Percentiles rank a stretch among this genome's conserved stretches.
phyloP scores from a whole-genome alignment of 164 flowering plant genomes.

The Annona squamosa region DNA sequence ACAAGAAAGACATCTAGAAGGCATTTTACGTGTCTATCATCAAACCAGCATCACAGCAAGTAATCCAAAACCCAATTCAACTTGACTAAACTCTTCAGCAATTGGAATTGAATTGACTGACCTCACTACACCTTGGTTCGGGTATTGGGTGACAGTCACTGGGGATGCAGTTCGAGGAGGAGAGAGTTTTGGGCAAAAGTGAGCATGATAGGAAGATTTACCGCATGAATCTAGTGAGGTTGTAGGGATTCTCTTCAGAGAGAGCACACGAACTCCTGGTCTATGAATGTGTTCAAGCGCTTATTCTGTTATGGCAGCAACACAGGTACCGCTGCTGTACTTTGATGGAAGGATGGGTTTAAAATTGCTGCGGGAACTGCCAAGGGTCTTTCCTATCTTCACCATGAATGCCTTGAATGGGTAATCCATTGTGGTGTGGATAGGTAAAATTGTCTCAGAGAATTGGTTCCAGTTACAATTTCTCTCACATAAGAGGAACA shows the following conservation, averaged over 20 bases:
- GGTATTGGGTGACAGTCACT: too few relatives aligned
- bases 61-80: too few relatives aligned
- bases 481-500: slow-evolving; percentile 16
- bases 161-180: slow-evolving; percentile 15
- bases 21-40: too few relatives aligned
- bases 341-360: slow-evolving; percentile 13
- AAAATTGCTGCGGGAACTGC: slow-evolving; percentile 16
- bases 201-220: slow-evolving; percentile 24
- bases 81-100: too few relatives aligned
- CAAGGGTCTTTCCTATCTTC: slow-evolving; percentile 18
- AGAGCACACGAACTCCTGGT: slow-evolving; percentile 20
- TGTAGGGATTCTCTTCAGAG: slow-evolving; percentile 32
- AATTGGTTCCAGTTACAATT: slow-evolving; percentile 7
- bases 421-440: slow-evolving; percentile 22
- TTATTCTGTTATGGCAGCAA: slow-evolving; percentile 2
- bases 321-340: slow-evolving; percentile 2
- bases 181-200: slow-evolving; percentile 29
- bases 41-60: too few relatives aligned
- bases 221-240: slow-evolving; percentile 29
- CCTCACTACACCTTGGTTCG: too few relatives aligned
- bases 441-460: slow-evolving; percentile 12
- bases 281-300: slow-evolving; percentile 24
- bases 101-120: too few relatives aligned
- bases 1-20: too few relatives aligned
- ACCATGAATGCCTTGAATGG: slow-evolving; percentile 22